Evolutionary conservation across 75 land plant genomes (phyloP).

Genomic region (Cryptomeria japonica): DNA sequence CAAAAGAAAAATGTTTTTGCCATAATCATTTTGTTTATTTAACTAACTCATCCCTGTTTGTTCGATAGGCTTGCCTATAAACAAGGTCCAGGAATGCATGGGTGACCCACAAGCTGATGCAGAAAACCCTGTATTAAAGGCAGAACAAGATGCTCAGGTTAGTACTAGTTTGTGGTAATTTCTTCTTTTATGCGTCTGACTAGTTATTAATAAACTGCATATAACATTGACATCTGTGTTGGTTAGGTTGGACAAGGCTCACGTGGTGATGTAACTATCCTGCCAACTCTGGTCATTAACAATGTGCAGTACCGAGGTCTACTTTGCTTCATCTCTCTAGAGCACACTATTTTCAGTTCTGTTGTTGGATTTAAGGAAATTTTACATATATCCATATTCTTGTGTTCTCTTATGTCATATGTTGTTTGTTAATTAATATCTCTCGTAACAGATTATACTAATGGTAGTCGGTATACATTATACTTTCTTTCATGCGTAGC

Average conservation of each 20-base stretch:
- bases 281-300: slow-evolving; percentile 69
- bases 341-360: neutral
- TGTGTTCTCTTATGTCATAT: neutral
- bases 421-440: neutral
- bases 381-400: neutral
- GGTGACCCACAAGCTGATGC: slow-evolving; percentile 62
- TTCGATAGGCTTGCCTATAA: slow-evolving; percentile 30
- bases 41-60: neutral
- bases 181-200: neutral
- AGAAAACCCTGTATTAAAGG: slow-evolving; percentile 49
- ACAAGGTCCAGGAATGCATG: slow-evolving; percentile 55
- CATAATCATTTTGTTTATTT: neutral
- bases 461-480: neutral
- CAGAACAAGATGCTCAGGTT: slow-evolving; percentile 69
- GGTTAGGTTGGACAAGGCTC: slow-evolving; percentile 49
- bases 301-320: slow-evolving; percentile 67
- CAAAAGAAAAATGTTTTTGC: neutral
- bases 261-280: slow-evolving; percentile 68
- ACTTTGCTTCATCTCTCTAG: neutral
- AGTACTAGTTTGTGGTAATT: neutral
- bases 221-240: neutral
- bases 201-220: neutral
- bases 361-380: neutral
- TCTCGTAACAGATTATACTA: neutral
- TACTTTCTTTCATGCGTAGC: neutral